Evolutionary conservation across 1,139 yeast species (phyloP).

Genomic region (Sugiyamaella novakii): DNA sequence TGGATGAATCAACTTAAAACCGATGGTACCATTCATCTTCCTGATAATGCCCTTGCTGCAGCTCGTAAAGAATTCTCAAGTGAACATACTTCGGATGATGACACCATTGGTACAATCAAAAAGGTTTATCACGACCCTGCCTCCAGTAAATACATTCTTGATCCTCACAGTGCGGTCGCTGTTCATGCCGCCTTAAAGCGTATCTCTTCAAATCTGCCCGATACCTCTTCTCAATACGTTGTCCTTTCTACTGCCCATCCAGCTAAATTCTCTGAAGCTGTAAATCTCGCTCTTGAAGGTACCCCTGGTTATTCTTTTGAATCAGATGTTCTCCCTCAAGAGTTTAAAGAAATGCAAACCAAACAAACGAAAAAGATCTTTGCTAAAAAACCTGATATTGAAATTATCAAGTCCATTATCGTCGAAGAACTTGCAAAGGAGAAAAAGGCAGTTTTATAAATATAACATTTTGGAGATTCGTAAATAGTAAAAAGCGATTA

Average conservation of each 20-base stretch:
- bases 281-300: constrained; percentile 69
- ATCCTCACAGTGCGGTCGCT: constrained; percentile 97
- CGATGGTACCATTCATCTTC: constrained; percentile 74
- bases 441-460: too few relatives aligned
- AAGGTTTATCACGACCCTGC: constrained; percentile 60
- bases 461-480: too few relatives aligned
- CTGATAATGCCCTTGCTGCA: constrained; percentile 60
- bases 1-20: constrained; percentile 84
- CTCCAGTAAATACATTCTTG: constrained; percentile 72
- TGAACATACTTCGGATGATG: constrained; percentile 74
- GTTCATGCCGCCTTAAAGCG: constrained; percentile 72
- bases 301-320: constrained; percentile 81
- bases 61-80: constrained; percentile 75
- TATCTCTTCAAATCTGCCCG: constrained; percentile 52
- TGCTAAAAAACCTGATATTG: constrained; percentile 73
- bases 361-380: constrained; percentile 76
- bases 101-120: constrained; percentile 77
- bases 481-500: too few relatives aligned
- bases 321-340: constrained; percentile 83
- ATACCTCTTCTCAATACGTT: constrained; percentile 55
- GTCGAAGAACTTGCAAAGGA: constrained; percentile 17
- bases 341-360: constrained; percentile 68
- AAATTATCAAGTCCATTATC: constrained; percentile 71
- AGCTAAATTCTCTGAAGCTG: constrained; percentile 96
- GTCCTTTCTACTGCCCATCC: constrained; percentile 98